phyloP scores from a whole-genome alignment of 192 early-diverging fungal species.

The Geranomyces michiganensis region DNA sequence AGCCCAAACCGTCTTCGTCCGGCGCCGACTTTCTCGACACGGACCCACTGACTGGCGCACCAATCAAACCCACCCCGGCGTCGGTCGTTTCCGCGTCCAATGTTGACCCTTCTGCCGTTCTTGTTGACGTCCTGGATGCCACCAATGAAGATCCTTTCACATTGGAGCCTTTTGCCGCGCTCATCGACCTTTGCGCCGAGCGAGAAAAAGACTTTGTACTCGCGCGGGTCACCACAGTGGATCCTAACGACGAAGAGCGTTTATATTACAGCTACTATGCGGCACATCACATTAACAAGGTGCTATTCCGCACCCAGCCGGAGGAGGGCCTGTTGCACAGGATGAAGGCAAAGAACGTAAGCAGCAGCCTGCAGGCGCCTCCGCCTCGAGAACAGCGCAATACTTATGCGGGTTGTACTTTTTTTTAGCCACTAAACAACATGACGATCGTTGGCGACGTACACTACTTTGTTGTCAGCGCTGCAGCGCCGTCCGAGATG shows the following conservation, averaged over 20 bases:
- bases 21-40: constrained; percentile 32
- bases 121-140: constrained; percentile 65
- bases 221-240: constrained; percentile 68
- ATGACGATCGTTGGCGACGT: constrained; percentile 75
- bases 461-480: constrained; percentile 57
- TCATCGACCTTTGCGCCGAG: constrained; percentile 59
- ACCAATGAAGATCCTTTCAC: constrained; percentile 74
- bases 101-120: constrained; percentile 22
- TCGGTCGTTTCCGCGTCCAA: constrained; percentile 21
- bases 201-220: constrained; percentile 71
- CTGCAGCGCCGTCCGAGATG: constrained; percentile 14
- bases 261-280: constrained; percentile 71
- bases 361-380: neutral
- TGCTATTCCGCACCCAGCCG: constrained; percentile 71
- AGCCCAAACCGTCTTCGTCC: constrained; percentile 23
- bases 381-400: too few species aligned
- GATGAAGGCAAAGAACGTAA: constrained; percentile 77
- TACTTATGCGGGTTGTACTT: neutral
- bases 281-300: constrained; percentile 77
- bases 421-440: constrained; percentile 70
- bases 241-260: constrained; percentile 52
- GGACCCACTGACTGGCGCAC: constrained; percentile 25
- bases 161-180: constrained; percentile 61
- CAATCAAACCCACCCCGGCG: constrained; percentile 34
- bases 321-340: constrained; percentile 73